Conservation (phyloP, 768 basidiomycete species). For the Boletus fagicola region DNA sequence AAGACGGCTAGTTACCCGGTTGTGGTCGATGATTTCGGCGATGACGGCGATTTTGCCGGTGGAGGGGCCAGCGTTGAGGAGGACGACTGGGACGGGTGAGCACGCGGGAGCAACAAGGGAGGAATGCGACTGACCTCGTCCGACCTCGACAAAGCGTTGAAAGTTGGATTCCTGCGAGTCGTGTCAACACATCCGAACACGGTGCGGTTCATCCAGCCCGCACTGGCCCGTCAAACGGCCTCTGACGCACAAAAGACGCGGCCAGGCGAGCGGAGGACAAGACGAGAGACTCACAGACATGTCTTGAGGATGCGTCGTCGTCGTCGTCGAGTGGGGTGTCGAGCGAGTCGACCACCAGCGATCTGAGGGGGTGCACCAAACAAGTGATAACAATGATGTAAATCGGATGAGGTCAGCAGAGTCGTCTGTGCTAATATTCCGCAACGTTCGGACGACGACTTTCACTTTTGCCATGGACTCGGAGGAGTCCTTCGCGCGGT, state of each 20-base stretch:
- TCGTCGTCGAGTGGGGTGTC: conserved; percentile 1
- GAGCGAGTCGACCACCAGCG: not conserved
- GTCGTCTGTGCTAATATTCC: too few species aligned
- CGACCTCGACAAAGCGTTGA: conserved; percentile 97
- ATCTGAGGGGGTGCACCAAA: conserved; percentile 3
- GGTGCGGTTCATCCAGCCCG: conserved; percentile 13
- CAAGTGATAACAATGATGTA: conserved; percentile 11
- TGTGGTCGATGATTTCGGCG: conserved; percentile 98
- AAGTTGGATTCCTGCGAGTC: conserved; percentile 73
- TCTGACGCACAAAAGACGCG: not conserved
- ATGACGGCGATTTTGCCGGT: conserved; percentile 92
- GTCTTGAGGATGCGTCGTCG: conserved; percentile 6
- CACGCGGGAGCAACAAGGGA: not conserved
- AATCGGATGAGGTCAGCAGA: conserved; percentile 7
- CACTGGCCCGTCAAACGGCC: not conserved
- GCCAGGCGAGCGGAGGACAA: not conserved
- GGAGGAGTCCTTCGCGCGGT: conserved; percentile 29
- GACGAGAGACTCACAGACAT: conserved; percentile 23
- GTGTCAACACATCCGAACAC: conserved; percentile 19
- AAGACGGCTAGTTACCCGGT: conserved; percentile 59
- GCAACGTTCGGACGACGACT: too few species aligned
- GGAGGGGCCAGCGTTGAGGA: conserved; percentile 85
- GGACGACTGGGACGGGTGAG: conserved; percentile 58
- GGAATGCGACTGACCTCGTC: conserved; percentile 59
- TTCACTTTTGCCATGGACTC: conserved; percentile 17